Conservation (phyloP, 179 eudicot genomes). For the Beta macrorhiza region DNA sequence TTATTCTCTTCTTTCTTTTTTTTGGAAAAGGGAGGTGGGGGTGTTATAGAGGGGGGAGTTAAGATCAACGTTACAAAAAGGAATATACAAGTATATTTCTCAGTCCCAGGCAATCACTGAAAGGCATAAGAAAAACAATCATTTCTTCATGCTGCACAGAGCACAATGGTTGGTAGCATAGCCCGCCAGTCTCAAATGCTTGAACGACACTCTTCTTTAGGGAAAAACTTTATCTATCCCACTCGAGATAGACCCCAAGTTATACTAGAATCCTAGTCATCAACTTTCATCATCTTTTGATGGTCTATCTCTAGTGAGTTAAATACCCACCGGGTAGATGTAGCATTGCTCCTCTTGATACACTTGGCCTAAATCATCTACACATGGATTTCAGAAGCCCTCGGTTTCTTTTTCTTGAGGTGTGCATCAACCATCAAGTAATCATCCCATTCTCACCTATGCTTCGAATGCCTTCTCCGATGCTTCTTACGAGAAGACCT, state of each 20-base stretch:
- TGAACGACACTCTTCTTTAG: not conserved
- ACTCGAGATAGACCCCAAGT: no score
- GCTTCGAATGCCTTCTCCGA: conserved; percentile 67
- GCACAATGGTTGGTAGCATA: not conserved
- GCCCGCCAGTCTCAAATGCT: not conserved
- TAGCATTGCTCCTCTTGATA: not conserved
- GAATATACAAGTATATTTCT: not conserved
- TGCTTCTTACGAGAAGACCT: conserved; percentile 55
- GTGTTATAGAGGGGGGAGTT: not conserved
- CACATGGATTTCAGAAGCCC: not conserved
- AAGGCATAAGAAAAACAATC: not conserved
- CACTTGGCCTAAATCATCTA: not conserved
- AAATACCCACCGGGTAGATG: no score
- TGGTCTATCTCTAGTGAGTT: no score
- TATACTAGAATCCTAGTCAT: no score
- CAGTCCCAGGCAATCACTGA: not conserved
- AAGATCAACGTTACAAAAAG: not conserved
- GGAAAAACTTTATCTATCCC: no score
- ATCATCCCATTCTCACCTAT: conserved; percentile 32
- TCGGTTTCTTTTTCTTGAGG: not conserved
- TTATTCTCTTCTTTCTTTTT: no score
- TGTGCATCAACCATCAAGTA: conserved; percentile 1
- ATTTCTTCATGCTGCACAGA: not conserved
- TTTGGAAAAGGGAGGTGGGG: not conserved
- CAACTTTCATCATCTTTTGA: no score